These are phyloP conservation scores for Rickenella mellea DNA, from an alignment of 768 basidiomycete species.

Conservation along the genomic window DNA sequence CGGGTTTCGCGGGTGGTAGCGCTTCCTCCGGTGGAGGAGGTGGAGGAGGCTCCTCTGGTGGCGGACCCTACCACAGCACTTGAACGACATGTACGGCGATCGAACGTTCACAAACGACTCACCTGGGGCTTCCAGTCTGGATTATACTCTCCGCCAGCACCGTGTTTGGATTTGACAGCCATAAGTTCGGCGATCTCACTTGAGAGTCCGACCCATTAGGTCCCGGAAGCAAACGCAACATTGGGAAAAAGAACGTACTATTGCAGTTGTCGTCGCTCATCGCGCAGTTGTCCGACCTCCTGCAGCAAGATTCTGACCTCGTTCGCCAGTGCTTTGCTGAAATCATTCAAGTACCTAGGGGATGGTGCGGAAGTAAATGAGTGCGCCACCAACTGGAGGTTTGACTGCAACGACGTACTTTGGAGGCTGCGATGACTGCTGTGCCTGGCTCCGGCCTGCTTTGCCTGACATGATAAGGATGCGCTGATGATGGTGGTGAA, in stretches of 20 bases:
- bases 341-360: slow-evolving; percentile 44
- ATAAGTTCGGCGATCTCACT: slow-evolving; percentile 83
- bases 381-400: not conserved
- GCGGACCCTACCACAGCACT: not conserved
- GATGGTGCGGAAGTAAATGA: not conserved
- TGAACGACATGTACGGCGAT: no score
- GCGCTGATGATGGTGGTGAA: no score
- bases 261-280: slow-evolving; percentile 47
- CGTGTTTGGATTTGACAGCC: slow-evolving; percentile 75
- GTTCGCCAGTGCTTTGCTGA: slow-evolving; percentile 51
- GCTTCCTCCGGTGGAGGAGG: slow-evolving; percentile 33
- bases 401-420: not conserved
- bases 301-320: slow-evolving; percentile 54
- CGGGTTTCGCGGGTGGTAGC: slow-evolving; percentile 46
- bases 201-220: slow-evolving; percentile 4
- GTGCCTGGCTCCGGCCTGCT: no score
- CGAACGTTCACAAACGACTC: no score
- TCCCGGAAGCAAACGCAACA: no score
- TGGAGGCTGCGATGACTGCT: no score
- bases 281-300: slow-evolving; percentile 51
- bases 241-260: slow-evolving; percentile 38
- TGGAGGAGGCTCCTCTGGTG: slow-evolving; percentile 16
- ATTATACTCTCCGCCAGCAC: slow-evolving; percentile 68
- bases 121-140: slow-evolving; percentile 67
- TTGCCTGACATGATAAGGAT: no score